phyloP scores from a whole-genome alignment of 345 rosid genomes.

The Mercurialis annua region DNA sequence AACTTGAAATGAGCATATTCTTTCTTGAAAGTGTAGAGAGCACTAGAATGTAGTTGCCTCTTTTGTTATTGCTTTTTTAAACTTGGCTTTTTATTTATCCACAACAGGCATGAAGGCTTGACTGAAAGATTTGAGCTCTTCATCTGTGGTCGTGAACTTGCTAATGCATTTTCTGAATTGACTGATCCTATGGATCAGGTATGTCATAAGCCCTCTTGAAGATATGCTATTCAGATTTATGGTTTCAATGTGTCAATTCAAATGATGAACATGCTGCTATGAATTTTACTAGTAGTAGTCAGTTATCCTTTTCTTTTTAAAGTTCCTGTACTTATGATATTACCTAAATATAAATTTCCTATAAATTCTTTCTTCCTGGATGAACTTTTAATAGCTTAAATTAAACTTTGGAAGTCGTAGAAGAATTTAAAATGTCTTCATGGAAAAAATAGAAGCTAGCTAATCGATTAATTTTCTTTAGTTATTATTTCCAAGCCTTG shows the following conservation, averaged over 20 bases:
- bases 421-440: background rate
- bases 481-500: background rate
- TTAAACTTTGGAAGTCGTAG: background rate
- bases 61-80: constrained; percentile 4
- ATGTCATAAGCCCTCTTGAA: constrained; percentile 10
- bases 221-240: background rate
- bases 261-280: background rate
- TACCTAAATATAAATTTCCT: background rate
- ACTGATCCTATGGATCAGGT: constrained; percentile 98
- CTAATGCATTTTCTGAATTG: constrained; percentile 91
- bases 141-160: constrained; percentile 93
- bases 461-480: background rate
- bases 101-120: constrained; percentile 56
- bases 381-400: background rate
- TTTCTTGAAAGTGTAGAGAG: background rate
- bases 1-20: background rate
- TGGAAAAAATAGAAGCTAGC: background rate
- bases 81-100: constrained; percentile 5
- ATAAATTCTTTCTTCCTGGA: background rate
- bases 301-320: background rate
- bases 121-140: constrained; percentile 96
- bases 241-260: background rate
- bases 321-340: background rate
- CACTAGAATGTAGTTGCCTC: background rate
- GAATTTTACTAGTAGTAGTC: background rate